Percentiles rank a stretch among this genome's conserved stretches.
Conservation (phyloP, 1,284 basidiomycete genomes). For the Psilocybe mexicana region DNA sequence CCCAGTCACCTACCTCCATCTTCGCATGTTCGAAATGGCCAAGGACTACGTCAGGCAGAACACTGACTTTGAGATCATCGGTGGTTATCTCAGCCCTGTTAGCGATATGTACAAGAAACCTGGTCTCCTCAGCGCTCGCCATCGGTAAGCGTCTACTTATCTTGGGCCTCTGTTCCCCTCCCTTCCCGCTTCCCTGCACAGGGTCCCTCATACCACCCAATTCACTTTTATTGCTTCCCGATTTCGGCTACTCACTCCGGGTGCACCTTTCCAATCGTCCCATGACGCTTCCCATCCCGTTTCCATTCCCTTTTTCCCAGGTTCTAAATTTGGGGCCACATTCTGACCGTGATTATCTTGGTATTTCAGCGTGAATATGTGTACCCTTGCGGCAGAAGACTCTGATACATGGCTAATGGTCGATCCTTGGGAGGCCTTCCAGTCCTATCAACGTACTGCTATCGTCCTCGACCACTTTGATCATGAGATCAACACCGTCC, state of each 20-base stretch:
- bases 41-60: constrained; percentile 93
- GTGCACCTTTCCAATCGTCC: constrained; percentile 12
- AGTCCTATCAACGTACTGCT: constrained; percentile 92
- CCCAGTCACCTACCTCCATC: constrained; percentile 80
- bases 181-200: background rate
- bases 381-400: constrained; percentile 81
- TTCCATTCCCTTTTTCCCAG: constrained; percentile 21
- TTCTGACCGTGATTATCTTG: constrained; percentile 8
- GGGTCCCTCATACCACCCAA: background rate
- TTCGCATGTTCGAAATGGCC: constrained; percentile 98
- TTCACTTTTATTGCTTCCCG: constrained; percentile 7
- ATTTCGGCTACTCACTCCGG: constrained; percentile 23
- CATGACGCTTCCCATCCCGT: constrained; percentile 7
- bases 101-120: constrained; percentile 93
- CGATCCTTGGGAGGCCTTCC: constrained; percentile 95
- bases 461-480: constrained; percentile 97
- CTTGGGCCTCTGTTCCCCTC: constrained; percentile 2
- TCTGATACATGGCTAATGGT: constrained; percentile 88
- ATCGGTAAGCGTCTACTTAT: constrained; percentile 52
- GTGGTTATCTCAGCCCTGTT: constrained; percentile 93
- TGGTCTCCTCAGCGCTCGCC: constrained; percentile 77
- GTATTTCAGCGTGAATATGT: constrained; percentile 77
- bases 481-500: constrained; percentile 84
- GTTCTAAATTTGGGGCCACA: constrained; percentile 19
- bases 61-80: constrained; percentile 91